Base-by-base conservation (phyloP, 2,329 filamentous ascomycete species). In the Microascus cirrosus region DNA sequence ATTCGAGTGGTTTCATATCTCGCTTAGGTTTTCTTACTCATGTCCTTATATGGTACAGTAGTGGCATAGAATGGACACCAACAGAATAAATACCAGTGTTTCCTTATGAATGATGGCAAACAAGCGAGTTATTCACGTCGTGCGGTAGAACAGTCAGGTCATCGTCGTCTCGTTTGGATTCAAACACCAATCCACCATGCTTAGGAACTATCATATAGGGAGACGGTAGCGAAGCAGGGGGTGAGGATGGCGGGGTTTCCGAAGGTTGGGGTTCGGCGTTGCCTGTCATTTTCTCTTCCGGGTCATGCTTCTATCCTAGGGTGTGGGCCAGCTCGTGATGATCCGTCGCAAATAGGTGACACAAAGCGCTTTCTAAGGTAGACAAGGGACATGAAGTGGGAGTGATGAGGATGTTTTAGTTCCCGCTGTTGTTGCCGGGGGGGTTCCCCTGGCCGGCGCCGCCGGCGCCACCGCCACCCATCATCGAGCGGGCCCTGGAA, bases 401-500 rank as follows among this genome's bases (percentile, higher is more conserved):
- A 3, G n/a, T 45, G 13, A n/a, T 45, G 39, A 52, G 22, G 50
- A 24, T 32, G 22, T 25, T 25, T 24, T 50, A 50, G 36, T 53
- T 32, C 20, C 36, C 22, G 20, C 34, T 39, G 48, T 24, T 52
- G 55, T 42, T 53, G 32, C 32, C 48, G 12, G 28, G 52, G 50
- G 24, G 28, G 3, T 22, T 32, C 48, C 45, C 56, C 36, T 65
- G 64, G 12, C 60, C 63, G 36, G 59, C 55, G 25, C 60, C 60
- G 12, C 64, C 63, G 59, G 61, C 64, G 53, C 62, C 68, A 51
- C 66, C 69, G 20, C 72, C 71, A 20, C 73, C 74, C 74, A 77
- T 77, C 74, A 77, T 74, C 60, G 70, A 72, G 25, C 73, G 70
- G 13, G 75, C 75, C 74, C 74, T 77, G 18, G 0, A 10, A 32